Evolutionary conservation across 768 basidiomycete genomes (phyloP).

Genomic region (Rhizopogon rudus): DNA sequence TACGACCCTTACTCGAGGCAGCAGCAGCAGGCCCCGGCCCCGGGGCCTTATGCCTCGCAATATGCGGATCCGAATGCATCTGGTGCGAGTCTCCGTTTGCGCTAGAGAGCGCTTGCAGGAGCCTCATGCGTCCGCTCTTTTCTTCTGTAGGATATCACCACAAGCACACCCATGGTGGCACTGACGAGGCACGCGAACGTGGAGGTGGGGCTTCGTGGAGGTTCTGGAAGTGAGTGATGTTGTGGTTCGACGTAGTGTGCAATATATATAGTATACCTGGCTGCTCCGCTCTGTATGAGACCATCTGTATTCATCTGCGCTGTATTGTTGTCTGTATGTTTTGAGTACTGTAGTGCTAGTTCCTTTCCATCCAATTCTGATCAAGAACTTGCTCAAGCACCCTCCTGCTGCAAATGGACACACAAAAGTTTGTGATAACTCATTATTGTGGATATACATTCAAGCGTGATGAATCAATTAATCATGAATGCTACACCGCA

Average conservation of each 20-base stretch:
- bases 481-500: background rate
- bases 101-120: background rate
- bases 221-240: slow-evolving; percentile 9
- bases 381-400: too few species aligned
- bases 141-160: background rate
- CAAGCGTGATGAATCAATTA: too few species aligned
- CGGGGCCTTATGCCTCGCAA: background rate
- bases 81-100: background rate
- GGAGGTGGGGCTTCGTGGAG: slow-evolving; percentile 7
- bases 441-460: background rate
- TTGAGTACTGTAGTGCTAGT: too few species aligned
- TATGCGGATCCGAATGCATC: background rate
- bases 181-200: background rate
- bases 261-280: background rate
- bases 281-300: background rate
- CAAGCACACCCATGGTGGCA: slow-evolving; percentile 2
- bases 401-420: too few species aligned
- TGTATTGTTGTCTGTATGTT: background rate
- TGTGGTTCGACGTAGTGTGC: background rate
- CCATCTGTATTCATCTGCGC: background rate
- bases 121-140: background rate
- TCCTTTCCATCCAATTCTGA: too few species aligned
- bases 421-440: too few species aligned
- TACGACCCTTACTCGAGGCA: background rate
- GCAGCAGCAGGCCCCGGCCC: background rate